Evolutionary conservation across 2,329 filamentous ascomycete genomes (phyloP), one percentile per base, ranked within the genome.

Genomic region (Trichophyton verrucosum): DNA sequence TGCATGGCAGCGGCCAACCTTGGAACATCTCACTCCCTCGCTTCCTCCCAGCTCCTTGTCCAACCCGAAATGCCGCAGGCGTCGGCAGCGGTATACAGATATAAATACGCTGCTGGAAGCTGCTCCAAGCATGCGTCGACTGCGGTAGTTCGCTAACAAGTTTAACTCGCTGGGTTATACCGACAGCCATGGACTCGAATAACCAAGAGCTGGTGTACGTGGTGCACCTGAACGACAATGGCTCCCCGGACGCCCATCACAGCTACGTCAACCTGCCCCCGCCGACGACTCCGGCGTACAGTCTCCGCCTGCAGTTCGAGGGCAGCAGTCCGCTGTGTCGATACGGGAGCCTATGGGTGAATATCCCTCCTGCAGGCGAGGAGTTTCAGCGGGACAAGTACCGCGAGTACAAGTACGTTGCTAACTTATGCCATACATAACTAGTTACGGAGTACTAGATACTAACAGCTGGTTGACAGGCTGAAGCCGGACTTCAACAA

Each of bases 321-420:
- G 91, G 94, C 64, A 92, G 90, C 61, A 96, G 92, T 72, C 96
- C 92, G 64, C 94, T 99, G 78, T 96, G 91, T 74, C 85, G 91
- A 66, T 81, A 96, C 75, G 94, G 95, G 62, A 96, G 89, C 71
- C 81, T 99, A 64, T 99, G 94, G 92, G 87, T 96, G 70, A 99
- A 99, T 74, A 88, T 97, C 63, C 94, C 94, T 6, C 82, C 86
- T 63, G 80, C 86, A 68, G 91, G 86, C 62, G 78, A 84, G 57
- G 77, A 84, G 49, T 99, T 97, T 71, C 82, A 84, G 65, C 86
- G 94, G 67, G 81, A 87, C 69, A 81, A 82, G 38, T 99, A 95
- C 74, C 84, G 85, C 68, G 87, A 96, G 76, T 95, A 88, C 82
- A 92, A 89, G 92, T 96, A 80, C 73, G 86, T 15, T 38, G 33